Evolutionary conservation across 441 rosid species (phyloP).

Genomic region (Hura crepitans): DNA sequence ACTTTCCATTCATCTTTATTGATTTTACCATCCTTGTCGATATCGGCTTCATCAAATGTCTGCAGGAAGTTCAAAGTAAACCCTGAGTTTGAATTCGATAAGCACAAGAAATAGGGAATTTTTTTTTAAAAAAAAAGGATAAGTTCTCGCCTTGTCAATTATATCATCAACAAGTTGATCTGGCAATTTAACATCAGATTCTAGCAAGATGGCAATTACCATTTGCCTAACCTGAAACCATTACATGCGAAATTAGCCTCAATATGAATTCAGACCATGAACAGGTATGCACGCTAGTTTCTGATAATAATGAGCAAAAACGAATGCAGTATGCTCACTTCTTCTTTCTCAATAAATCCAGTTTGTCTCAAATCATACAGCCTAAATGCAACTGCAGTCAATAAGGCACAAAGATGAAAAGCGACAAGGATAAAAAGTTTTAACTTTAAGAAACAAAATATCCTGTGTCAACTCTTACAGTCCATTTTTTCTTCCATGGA

Average conservation of each 20-base stretch:
- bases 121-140: neutral
- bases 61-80: constrained; percentile 26
- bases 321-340: constrained; percentile 41
- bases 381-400: constrained; percentile 73
- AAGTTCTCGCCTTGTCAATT: constrained; percentile 46
- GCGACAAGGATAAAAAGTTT: too few species aligned
- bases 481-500: constrained; percentile 68
- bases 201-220: constrained; percentile 58
- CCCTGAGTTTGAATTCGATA: neutral
- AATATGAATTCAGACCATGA: neutral
- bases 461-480: constrained; percentile 42
- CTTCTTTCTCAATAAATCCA: constrained; percentile 77
- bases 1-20: constrained; percentile 66
- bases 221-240: constrained; percentile 64
- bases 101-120: neutral
- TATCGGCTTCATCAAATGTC: constrained; percentile 83
- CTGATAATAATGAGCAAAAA: neutral
- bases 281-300: neutral
- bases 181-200: constrained; percentile 48
- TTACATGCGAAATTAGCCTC: neutral
- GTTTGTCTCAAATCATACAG: constrained; percentile 78
- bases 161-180: constrained; percentile 57
- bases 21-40: constrained; percentile 64
- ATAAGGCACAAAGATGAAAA: neutral
- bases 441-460: constrained; percentile 4